These are phyloP conservation scores for Mallotus repandus DNA, from an alignment of 441 rosid species.

Conservation along the genomic window DNA sequence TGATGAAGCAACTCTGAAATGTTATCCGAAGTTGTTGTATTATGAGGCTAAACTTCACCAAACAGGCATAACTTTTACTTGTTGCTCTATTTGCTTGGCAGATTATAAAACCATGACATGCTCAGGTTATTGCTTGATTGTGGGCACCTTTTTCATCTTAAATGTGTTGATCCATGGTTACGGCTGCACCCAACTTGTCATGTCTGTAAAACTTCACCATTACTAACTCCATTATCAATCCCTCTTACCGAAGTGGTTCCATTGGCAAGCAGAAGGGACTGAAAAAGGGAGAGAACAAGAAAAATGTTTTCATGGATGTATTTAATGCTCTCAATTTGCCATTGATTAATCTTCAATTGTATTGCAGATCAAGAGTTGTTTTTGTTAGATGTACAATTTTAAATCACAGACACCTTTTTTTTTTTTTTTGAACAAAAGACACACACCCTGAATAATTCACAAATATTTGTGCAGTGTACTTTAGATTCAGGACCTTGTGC, in stretches of 20 bases:
- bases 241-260: constrained; percentile 91
- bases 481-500: constrained; percentile 2
- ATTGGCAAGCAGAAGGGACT: constrained; percentile 44
- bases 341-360: too few species aligned
- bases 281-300: constrained; percentile 1
- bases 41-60: constrained; percentile 56
- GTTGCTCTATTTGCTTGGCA: constrained; percentile 66
- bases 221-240: constrained; percentile 65
- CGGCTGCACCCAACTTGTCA: constrained; percentile 62
- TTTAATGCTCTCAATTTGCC: too few species aligned
- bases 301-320: not conserved
- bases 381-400: not conserved
- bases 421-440: too few species aligned
- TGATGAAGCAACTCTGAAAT: too few species aligned
- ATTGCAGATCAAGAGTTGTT: too few species aligned
- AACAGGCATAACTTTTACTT: constrained; percentile 41
- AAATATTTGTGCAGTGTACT: not conserved
- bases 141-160: constrained; percentile 54
- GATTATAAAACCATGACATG: constrained; percentile 53
- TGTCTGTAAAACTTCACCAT: constrained; percentile 60
- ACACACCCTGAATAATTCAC: constrained; percentile 13
- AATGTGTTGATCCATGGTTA: constrained; percentile 69
- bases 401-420: too few species aligned
- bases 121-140: constrained; percentile 59
- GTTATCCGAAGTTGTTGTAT: constrained; percentile 69